A percentile compares a stretch with the other conserved stretches of the same genome.
Evolutionary conservation across 1,284 basidiomycete genomes (phyloP).

Genomic region (Tetrapyrgos nigripes): DNA sequence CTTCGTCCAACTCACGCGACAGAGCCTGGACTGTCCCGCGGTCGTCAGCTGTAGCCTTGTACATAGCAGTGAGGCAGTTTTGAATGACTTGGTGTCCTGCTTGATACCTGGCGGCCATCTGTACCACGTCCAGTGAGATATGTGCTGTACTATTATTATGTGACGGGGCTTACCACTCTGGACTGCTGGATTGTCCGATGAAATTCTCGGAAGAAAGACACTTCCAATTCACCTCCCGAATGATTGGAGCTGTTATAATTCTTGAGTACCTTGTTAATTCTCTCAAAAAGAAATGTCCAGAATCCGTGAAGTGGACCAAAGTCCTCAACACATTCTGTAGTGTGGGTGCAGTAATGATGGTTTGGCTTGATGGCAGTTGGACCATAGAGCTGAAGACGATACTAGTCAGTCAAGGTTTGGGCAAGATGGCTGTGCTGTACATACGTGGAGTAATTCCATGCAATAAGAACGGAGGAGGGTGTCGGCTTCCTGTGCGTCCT

Average conservation of each 20-base stretch:
- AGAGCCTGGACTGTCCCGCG: conserved; percentile 31
- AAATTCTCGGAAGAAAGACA: conserved; percentile 40
- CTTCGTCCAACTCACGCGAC: conserved; percentile 25
- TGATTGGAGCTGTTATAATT: conserved; percentile 39
- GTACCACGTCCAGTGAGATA: background rate
- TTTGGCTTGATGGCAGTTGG: conserved; percentile 32
- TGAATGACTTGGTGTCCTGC: background rate
- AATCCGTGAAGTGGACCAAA: conserved; percentile 41
- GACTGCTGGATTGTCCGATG: conserved; percentile 28
- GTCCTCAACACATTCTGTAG: conserved; percentile 25
- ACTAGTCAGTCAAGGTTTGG: background rate
- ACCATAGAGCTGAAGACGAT: conserved; percentile 31
- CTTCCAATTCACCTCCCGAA: conserved; percentile 37
- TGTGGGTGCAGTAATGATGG: conserved; percentile 38
- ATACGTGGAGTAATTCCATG: background rate
- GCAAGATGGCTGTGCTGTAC: too few relatives aligned
- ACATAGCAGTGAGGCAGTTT: conserved; percentile 24
- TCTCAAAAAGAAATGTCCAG: conserved; percentile 46
- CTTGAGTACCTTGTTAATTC: conserved; percentile 44
- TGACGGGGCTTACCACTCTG: conserved; percentile 26
- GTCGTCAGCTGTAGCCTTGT: conserved; percentile 30
- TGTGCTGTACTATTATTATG: background rate
- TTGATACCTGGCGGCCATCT: background rate
- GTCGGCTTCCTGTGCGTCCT: conserved; percentile 23
- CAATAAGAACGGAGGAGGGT: conserved; percentile 27